Evolutionary conservation across 108 stramenopile species (phyloP), one percentile per base, ranked within the genome.

Genomic region (Skeletonema tropicum): DNA sequence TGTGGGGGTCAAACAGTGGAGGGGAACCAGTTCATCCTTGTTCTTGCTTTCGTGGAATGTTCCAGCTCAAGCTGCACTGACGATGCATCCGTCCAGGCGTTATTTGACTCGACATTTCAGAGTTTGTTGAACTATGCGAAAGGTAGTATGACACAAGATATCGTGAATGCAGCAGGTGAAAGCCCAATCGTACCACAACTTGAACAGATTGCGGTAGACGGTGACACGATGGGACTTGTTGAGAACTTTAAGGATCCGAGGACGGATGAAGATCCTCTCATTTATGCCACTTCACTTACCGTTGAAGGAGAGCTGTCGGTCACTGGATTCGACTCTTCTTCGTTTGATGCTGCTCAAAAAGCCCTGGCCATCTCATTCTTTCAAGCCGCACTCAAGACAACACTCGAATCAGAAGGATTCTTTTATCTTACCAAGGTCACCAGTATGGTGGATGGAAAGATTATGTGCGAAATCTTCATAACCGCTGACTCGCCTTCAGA

Each of bases 251-350:
- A 14, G 3, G 63, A 74, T 39, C 64, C 74, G 5, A 29, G 26
- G 26, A 49, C 29, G 12, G 66, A 68, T 12, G 13, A 57, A 13
- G 41, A 49, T 12, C 46, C 21, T 60, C 59, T 41, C 32, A 30
- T 62, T 26, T 32, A 65, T 38, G 68, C 52, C 29, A 14, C 36
- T 33, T 46, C 48, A 29, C 61, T 68, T 13, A 76, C 67, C n/a
- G 68, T 48, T 12, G 39, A 60, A 31, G 74, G 74, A 8, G 58
- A 58, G 15, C 62, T 76, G 3, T 68, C 74, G 1, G 74, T 75
- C 9, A 15, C 60, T 23, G 66, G 60, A 35, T 26, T 75, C 15
- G 46, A 39, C 12, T 31, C 35, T 9, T 12, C 42, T 35, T 29
- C 39, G 11, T 12, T 39, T 39, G 39, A 71, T 29, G 15, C 25